Conservation (phyloP, 1,139 yeast species). For the Debaryomyces robertsiae region DNA sequence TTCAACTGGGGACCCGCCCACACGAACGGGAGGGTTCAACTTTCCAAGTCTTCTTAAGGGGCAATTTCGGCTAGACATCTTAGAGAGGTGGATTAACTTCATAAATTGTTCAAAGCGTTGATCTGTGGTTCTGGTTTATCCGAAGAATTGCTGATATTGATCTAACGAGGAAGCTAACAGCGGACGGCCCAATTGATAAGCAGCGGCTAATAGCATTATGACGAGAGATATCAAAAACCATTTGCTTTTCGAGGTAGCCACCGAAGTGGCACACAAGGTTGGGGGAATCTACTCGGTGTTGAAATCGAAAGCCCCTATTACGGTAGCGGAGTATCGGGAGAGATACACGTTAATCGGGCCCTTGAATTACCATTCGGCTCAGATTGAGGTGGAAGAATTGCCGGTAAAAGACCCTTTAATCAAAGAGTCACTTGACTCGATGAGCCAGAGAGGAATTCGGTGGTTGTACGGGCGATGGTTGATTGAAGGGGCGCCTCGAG, state of each 20-base stretch:
- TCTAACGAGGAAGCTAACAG: neutral
- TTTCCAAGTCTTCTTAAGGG: slow-evolving; percentile 3
- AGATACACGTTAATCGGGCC: slow-evolving; percentile 90
- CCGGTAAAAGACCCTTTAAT: slow-evolving; percentile 66
- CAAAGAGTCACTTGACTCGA: slow-evolving; percentile 64
- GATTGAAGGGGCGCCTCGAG: slow-evolving; percentile 96
- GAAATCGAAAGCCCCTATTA: slow-evolving; percentile 95
- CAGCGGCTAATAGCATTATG: slow-evolving; percentile 36
- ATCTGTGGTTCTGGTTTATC: neutral
- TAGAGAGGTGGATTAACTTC: neutral
- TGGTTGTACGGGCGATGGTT: slow-evolving; percentile 95
- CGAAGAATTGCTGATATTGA: neutral
- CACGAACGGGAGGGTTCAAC: slow-evolving; percentile 4
- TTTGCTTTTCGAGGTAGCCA: slow-evolving; percentile 88
- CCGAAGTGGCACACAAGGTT: slow-evolving; percentile 96
- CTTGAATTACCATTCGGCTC: slow-evolving; percentile 76
- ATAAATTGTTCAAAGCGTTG: neutral
- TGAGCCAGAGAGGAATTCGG: slow-evolving; percentile 78
- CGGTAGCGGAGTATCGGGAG: slow-evolving; percentile 89
- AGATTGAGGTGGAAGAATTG: slow-evolving; percentile 90
- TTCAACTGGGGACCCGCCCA: slow-evolving; percentile 4
- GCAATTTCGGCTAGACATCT: neutral
- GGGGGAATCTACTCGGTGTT: slow-evolving; percentile 98
- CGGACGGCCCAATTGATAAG: too few species aligned
- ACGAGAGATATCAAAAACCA: slow-evolving; percentile 80